Evolutionary conservation across 345 rosid genomes (phyloP).

Genomic region (Dipteronia sinensis): DNA sequence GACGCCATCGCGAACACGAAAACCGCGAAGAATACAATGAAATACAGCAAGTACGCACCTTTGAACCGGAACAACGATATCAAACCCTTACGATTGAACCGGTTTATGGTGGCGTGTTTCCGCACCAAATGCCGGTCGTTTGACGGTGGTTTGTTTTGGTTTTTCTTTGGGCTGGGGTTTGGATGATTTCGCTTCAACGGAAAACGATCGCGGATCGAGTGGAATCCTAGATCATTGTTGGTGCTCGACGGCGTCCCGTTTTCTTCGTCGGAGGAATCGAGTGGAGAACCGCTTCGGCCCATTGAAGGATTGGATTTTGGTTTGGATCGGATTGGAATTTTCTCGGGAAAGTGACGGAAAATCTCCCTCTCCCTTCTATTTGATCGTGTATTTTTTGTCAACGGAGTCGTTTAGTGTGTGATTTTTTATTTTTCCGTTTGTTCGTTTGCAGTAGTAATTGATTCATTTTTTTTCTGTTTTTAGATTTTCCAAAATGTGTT

Average conservation of each 20-base stretch:
- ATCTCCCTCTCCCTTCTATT: background rate
- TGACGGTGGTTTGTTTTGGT: slow-evolving; percentile 39
- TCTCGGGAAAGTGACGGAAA: background rate
- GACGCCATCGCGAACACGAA: slow-evolving; percentile 77
- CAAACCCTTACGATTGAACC: slow-evolving; percentile 62
- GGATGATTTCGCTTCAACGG: slow-evolving; percentile 59
- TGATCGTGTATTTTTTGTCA: too few relatives aligned
- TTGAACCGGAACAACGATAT: slow-evolving; percentile 52
- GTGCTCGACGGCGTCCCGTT: slow-evolving; percentile 16
- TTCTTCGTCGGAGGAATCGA: slow-evolving; percentile 45
- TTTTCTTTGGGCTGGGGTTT: slow-evolving; percentile 30
- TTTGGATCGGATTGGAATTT: background rate
- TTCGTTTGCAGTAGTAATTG: too few relatives aligned
- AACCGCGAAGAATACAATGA: slow-evolving; percentile 55
- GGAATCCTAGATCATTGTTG: slow-evolving; percentile 34
- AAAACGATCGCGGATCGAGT: slow-evolving; percentile 68
- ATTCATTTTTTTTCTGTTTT: too few relatives aligned
- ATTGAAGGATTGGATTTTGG: slow-evolving; percentile 24
- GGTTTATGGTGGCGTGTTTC: slow-evolving; percentile 27
- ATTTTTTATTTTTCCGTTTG: too few relatives aligned
- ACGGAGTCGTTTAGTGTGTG: too few relatives aligned
- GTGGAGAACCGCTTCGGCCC: slow-evolving; percentile 49
- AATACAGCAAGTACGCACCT: slow-evolving; percentile 66
- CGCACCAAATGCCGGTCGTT: slow-evolving; percentile 51
- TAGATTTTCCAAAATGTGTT: too few relatives aligned